These are phyloP conservation scores for Nitzschia sp. DNA, from an alignment of 108 stramenopile genomes.

Conservation along the genomic window DNA sequence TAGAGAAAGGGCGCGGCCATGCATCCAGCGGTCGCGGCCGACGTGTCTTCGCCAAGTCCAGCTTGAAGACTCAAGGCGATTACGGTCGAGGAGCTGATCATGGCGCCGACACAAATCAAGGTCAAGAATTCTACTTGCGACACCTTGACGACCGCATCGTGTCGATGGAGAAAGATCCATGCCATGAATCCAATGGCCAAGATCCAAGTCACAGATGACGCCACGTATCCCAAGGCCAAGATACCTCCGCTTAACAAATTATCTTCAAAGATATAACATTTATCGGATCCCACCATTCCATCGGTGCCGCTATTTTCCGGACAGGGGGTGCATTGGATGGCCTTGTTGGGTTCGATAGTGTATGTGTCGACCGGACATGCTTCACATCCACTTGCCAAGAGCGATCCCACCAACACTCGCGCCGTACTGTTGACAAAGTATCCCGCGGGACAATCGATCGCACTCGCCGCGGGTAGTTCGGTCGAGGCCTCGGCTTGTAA, in stretches of 20 bases:
- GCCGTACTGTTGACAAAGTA: slow-evolving; percentile 18
- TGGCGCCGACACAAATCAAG: slow-evolving; percentile 45
- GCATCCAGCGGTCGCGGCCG: slow-evolving; percentile 33
- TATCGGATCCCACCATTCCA: slow-evolving; percentile 14
- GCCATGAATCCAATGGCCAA: slow-evolving; percentile 34
- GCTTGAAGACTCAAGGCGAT: slow-evolving; percentile 42
- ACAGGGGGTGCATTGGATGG: slow-evolving; percentile 21
- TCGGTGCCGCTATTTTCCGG: slow-evolving; percentile 24
- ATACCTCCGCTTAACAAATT: slow-evolving; percentile 29
- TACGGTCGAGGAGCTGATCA: slow-evolving; percentile 37
- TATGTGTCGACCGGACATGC: slow-evolving; percentile 38
- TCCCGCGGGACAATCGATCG: slow-evolving; percentile 31
- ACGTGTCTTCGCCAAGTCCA: slow-evolving; percentile 28
- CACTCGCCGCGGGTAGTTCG: slow-evolving; percentile 29
- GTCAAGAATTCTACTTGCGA: slow-evolving; percentile 45
- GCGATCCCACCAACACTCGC: not conserved
- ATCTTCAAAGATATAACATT: slow-evolving; percentile 30
- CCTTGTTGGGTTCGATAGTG: slow-evolving; percentile 6
- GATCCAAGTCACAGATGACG: slow-evolving; percentile 34
- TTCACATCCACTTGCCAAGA: slow-evolving; percentile 32
- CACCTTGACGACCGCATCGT: slow-evolving; percentile 41
- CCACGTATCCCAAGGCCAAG: slow-evolving; percentile 32
- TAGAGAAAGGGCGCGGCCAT: slow-evolving; percentile 42
- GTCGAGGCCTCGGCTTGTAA: slow-evolving; percentile 44
- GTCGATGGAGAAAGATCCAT: slow-evolving; percentile 35